Base-by-base conservation (phyloP, 1,284 basidiomycete species). In the Rhodotorula glutinis region DNA sequence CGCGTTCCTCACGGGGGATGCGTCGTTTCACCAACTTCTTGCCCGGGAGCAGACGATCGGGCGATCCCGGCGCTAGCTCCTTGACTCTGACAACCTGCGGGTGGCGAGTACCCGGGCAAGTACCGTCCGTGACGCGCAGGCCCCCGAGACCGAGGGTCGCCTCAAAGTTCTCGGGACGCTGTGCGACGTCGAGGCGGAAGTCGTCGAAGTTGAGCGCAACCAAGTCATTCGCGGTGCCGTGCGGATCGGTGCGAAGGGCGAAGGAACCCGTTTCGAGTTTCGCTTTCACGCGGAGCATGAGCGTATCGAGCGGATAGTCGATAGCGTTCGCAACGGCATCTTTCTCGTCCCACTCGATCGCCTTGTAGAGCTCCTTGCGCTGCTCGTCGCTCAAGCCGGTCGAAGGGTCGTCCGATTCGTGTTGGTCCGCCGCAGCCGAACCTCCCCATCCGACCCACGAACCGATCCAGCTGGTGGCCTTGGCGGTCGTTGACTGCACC, bases 71-170 rank as follows among this genome's bases (percentile, higher is more conserved):
- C 25, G 73, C 65, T 46, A 75, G 29, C 57, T 75, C 84, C 79
- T 98, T 97, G 75, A 98, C 94, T 60, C 88, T 87, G 2, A 98
- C 94, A 63, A 99, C 95, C 79, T 97, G 90, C 10, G 88, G 88
- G 78, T 98, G 91, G 23, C 93, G 82, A 27, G 89, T 91, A 73
- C 88, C 84, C 57, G 83, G 80, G 27, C 90, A 90, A 8, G 93
- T 97, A 38, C 91, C 91, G 78, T 99, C 97, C 75, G 90, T 92
- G 16, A 99, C 90, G 33, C 88, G 84, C 78, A 99, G 87, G 10
- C 88, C 91, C 33, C 91, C 91, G 10, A 99, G 84, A 9, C 92
- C 91, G 30, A 97, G 80, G 0, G 88, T 88, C 1, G 86, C 87
- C 78, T 95, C 86, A 73, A 89, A 83, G 82, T 90, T 96, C 71